Evolutionary conservation across 306 rosid species (phyloP).

Genomic region (Trifolium fragiferum): DNA sequence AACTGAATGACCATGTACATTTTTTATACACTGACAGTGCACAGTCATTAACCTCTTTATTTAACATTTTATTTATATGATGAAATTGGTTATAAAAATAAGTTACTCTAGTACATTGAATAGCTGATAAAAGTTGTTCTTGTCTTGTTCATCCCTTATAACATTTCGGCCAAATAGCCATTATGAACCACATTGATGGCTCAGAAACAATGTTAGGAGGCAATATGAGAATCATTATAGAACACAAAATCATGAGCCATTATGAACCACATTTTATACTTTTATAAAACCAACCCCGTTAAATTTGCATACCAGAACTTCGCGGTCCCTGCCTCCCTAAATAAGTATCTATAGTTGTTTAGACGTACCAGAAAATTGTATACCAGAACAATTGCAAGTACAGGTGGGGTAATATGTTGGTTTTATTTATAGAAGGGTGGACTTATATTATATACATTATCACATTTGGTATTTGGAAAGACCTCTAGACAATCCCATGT

Average conservation of each 20-base stretch:
- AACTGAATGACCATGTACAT: not conserved
- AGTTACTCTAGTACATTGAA: constrained; percentile 1
- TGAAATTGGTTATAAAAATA: not conserved
- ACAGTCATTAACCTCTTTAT: not conserved
- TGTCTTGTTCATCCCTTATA: not conserved
- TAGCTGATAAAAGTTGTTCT: not conserved
- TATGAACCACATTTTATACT: constrained; percentile 1
- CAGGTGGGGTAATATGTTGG: constrained; percentile 21
- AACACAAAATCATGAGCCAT: not conserved
- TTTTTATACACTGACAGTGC: not conserved
- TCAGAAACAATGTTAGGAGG: too few species aligned
- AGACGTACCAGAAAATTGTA: not conserved
- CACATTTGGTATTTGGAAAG: not conserved
- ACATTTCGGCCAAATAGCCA: not conserved
- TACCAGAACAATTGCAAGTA: not conserved
- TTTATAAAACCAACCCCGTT: not conserved
- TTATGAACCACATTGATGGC: too few species aligned
- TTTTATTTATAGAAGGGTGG: constrained; percentile 15
- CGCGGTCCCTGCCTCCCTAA: not conserved
- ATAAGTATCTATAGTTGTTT: not conserved
- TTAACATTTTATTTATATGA: too few species aligned
- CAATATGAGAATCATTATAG: too few species aligned
- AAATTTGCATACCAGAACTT: not conserved
- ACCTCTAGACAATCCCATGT: constrained; percentile 51
- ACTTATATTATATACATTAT: not conserved